Evolutionary conservation across 176 grass and related monocot genomes (phyloP).

Genomic region (Oryza officinalis): DNA sequence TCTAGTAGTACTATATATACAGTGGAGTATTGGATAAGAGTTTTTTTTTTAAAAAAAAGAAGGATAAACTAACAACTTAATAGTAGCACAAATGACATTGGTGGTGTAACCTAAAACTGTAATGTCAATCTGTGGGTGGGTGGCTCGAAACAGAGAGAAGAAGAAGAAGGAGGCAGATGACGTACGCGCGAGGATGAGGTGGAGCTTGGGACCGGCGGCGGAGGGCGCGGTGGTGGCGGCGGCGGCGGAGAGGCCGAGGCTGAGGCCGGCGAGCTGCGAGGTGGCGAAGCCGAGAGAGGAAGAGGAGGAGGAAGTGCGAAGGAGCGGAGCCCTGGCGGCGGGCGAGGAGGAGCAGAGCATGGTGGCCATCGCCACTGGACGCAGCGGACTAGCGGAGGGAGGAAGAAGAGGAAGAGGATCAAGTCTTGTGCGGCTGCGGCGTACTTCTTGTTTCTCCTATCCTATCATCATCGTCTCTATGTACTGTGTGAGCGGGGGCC

Average conservation of each 20-base stretch:
- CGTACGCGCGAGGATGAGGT: conserved; percentile 51
- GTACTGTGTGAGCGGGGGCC: too few species aligned
- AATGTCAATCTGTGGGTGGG: not conserved
- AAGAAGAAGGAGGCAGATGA: not conserved
- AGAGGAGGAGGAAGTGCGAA: not conserved
- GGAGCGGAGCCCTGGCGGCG: conserved; percentile 28
- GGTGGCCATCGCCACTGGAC: conserved; percentile 27
- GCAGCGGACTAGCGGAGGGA: not conserved
- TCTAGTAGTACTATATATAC: too few species aligned
- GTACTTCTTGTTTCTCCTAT: too few species aligned
- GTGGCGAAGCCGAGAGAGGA: conserved; percentile 47
- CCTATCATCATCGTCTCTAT: too few species aligned
- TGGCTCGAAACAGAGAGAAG: too few species aligned
- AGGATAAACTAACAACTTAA: too few species aligned
- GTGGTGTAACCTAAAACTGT: too few species aligned
- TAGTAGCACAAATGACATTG: too few species aligned
- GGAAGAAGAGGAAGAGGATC: not conserved
- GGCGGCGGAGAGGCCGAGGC: conserved; percentile 29
- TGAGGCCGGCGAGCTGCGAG: conserved; percentile 45
- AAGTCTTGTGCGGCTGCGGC: not conserved
- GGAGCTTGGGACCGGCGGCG: conserved; percentile 19
- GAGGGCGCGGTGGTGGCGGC: not conserved
- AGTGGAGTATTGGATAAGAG: too few species aligned
- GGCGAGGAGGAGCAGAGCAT: conserved; percentile 48
- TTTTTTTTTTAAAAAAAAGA: too few species aligned